These are phyloP conservation scores for Papilionanthe hybrid DNA, from an alignment of 116 monocot genomes.

Conservation along the genomic window DNA sequence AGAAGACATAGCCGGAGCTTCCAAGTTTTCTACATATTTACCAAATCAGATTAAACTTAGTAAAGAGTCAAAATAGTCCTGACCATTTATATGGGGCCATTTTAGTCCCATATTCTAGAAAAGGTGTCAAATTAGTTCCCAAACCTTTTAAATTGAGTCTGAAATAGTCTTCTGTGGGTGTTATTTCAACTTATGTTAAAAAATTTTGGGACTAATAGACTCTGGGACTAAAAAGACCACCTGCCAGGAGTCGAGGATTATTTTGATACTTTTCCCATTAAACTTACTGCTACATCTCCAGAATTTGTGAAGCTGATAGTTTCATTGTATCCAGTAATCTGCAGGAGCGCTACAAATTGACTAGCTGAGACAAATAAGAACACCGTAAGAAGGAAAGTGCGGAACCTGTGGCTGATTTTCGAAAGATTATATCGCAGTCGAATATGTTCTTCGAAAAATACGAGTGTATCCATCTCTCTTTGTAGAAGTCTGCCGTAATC, in stretches of 20 bases:
- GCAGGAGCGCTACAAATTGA: conserved; percentile 55
- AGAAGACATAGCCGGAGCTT: not conserved
- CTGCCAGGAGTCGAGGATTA: no score
- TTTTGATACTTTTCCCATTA: no score
- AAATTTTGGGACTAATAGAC: no score
- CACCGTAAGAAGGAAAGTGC: conserved; percentile 55
- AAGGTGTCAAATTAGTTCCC: no score
- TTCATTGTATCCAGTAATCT: conserved; percentile 51
- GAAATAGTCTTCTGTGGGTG: no score
- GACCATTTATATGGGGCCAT: no score
- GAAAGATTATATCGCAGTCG: conserved; percentile 67
- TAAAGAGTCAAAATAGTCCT: no score
- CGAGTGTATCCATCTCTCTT: conserved; percentile 37
- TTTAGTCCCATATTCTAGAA: no score
- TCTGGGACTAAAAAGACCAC: no score
- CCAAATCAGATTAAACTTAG: conserved; percentile 10
- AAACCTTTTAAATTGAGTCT: no score
- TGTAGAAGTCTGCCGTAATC: conserved; percentile 57
- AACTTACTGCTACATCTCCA: conserved; percentile 70
- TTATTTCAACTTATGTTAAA: no score
- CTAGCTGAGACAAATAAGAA: conserved; percentile 58
- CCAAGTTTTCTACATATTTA: not conserved
- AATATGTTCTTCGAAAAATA: conserved; percentile 63
- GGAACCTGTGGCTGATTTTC: conserved; percentile 89
- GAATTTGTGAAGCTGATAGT: conserved; percentile 59